phyloP scores from a whole-genome alignment of 2,329 filamentous ascomycete species.

The Paracorniculantispora psalliotae region DNA sequence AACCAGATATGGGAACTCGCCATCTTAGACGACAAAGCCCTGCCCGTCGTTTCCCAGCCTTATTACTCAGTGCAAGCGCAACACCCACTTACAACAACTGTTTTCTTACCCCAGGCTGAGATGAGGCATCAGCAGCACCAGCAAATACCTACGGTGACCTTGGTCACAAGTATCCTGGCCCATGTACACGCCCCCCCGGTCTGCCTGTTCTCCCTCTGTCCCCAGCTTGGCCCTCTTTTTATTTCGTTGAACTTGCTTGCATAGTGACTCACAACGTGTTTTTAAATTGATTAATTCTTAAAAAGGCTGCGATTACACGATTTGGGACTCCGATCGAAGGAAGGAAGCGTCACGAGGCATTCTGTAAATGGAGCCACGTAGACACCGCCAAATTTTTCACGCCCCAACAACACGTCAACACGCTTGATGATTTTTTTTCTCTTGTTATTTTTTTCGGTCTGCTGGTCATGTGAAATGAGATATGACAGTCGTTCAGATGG shows the following conservation, averaged over 20 bases:
- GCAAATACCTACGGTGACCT: background rate
- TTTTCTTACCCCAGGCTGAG: no score
- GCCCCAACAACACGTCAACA: background rate
- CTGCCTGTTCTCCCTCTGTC: background rate
- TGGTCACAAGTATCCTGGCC: background rate
- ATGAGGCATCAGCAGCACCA: background rate
- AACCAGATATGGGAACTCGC: no score
- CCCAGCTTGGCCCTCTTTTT: slow-evolving; percentile 3
- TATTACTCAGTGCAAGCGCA: background rate
- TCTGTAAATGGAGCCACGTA: background rate
- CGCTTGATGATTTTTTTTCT: no score
- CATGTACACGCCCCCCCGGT: slow-evolving; percentile 5
- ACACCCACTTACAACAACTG: background rate
- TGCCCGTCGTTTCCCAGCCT: no score
- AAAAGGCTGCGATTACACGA: no score
- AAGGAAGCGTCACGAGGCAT: background rate
- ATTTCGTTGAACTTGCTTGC: background rate
- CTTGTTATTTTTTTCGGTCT: background rate
- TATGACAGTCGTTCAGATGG: no score
- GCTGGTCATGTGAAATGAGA: background rate
- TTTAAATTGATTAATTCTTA: background rate
- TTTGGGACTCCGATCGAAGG: background rate
- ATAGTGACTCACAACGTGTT: background rate
- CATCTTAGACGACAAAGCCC: no score
- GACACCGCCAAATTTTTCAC: background rate